A percentile compares a stretch with the other conserved stretches of the same genome.
phyloP scores from a whole-genome alignment of 441 rosid genomes.

The Croton laevigatus region DNA sequence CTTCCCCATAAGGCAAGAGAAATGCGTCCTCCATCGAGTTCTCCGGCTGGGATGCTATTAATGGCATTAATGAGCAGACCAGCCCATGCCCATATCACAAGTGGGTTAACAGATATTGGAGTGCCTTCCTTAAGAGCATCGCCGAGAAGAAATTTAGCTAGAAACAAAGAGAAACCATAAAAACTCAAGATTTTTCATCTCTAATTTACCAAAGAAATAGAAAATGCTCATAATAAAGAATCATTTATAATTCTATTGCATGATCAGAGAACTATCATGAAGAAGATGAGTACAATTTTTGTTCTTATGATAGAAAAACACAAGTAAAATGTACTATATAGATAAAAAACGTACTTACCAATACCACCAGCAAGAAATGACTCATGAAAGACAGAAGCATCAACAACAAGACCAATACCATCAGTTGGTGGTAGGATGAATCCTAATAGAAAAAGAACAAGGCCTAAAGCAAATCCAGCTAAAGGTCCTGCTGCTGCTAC shows the following conservation, averaged over 20 bases:
- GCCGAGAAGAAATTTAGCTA: slow-evolving; percentile 80
- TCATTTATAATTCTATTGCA: neutral
- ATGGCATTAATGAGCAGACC: slow-evolving; percentile 92
- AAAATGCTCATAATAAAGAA: neutral
- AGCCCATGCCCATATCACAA: slow-evolving; percentile 95
- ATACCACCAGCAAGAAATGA: slow-evolving; percentile 80
- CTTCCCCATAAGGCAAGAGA: slow-evolving; percentile 91
- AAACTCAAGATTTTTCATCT: neutral
- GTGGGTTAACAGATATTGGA: slow-evolving; percentile 78
- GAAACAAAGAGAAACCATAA: slow-evolving; percentile 9
- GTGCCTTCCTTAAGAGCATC: slow-evolving; percentile 78
- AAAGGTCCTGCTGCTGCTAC: slow-evolving; percentile 92
- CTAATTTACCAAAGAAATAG: neutral
- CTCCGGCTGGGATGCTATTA: slow-evolving; percentile 96
- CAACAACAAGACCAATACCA: slow-evolving; percentile 71
- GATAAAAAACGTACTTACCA: slow-evolving; percentile 42
- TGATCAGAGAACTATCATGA: neutral
- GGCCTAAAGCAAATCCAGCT: slow-evolving; percentile 84
- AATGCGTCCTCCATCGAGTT: slow-evolving; percentile 82
- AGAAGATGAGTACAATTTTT: neutral
- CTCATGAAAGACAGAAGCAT: slow-evolving; percentile 61
- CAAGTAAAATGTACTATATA: neutral
- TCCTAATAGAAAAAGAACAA: slow-evolving; percentile 70
- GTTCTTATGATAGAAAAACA: neutral
- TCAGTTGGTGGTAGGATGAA: slow-evolving; percentile 80